Base-by-base conservation (phyloP, 2,329 filamentous ascomycete genomes). In the Exophiala sp. region DNA sequence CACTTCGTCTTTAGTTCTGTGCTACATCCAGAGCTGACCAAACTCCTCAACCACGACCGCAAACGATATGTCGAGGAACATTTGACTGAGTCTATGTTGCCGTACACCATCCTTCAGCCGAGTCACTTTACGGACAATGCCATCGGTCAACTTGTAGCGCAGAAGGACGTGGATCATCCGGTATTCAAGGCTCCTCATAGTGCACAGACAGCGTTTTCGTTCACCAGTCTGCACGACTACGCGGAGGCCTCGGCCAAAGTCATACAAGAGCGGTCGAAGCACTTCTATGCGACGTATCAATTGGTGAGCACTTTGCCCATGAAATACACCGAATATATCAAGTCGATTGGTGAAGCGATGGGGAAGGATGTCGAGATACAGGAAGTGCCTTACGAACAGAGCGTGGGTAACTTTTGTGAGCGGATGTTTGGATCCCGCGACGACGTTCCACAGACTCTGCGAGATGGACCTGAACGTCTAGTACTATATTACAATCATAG, bases 1-100 rank as follows among this genome's bases (percentile, higher is more conserved):
- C 71, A 73, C 46, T 66, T 73, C 38, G 62, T 73, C 35, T 68
- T 66, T 51, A 65, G 61, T 33, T 66, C 64, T 12, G 71, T 72
- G 21, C 53, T 70, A 2, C 61, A 68, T 49, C 64, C 69, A 0
- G 65, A 67, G 50, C 54, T 70, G 6, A 62, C 64, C 24, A 69
- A 69, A 50, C 64, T 73, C 9, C 12, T 43, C 9, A 32, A 43
- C 29, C 41, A 43, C 20, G 41, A 43, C 20, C 10, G 41, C 9
- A 43, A 43, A n/a, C 41, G 41, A 14, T 55, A 64, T 33, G 51
- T 71, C 20, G 71, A 73, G 54, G 68, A 72, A 54, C 61, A 65
- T 20, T 57, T 73, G 3, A 67, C 70, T 24, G 68, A 70, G 50
- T 66, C 62, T 35, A 63, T 61, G 4, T 57, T 72, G 3, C 59